These are phyloP conservation scores for Trichophyton equinum DNA, from an alignment of 2,329 filamentous ascomycete genomes.

Conservation along the genomic window DNA sequence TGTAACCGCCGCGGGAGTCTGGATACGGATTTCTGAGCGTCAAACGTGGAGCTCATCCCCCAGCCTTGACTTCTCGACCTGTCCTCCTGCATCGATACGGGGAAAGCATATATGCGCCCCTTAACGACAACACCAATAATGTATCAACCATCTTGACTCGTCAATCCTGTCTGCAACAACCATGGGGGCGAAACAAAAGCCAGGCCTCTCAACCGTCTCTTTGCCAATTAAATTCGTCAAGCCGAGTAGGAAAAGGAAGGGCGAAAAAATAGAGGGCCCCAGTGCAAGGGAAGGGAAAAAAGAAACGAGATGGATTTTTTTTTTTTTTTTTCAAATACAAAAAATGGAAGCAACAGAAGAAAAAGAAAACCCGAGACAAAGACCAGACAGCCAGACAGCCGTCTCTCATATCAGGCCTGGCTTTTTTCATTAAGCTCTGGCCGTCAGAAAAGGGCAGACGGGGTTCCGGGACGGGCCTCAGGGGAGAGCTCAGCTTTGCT, in stretches of 20 bases:
- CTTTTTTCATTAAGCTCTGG: background rate
- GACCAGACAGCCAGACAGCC: background rate
- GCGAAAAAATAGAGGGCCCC: background rate
- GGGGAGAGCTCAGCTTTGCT: background rate
- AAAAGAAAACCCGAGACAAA: slow-evolving; percentile 3
- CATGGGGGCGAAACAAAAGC: background rate
- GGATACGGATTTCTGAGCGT: background rate
- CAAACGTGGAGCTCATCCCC: background rate
- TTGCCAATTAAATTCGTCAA: background rate
- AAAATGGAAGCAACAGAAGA: background rate
- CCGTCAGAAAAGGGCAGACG: background rate
- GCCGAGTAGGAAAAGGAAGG: background rate
- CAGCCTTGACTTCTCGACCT: background rate
- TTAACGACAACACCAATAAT: background rate
- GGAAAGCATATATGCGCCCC: background rate
- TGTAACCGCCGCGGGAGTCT: background rate
- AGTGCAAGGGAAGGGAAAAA: background rate
- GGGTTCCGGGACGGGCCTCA: background rate
- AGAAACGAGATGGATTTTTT: background rate
- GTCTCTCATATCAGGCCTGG: background rate
- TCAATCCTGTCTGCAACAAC: background rate
- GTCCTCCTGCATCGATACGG: background rate
- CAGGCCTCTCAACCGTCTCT: background rate
- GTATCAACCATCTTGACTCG: background rate
- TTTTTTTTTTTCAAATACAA: background rate